A percentile compares a stretch with the other conserved stretches of the same genome.
phyloP scores from a whole-genome alignment of 2,329 filamentous ascomycete species.

The Corynespora cassiicola region DNA sequence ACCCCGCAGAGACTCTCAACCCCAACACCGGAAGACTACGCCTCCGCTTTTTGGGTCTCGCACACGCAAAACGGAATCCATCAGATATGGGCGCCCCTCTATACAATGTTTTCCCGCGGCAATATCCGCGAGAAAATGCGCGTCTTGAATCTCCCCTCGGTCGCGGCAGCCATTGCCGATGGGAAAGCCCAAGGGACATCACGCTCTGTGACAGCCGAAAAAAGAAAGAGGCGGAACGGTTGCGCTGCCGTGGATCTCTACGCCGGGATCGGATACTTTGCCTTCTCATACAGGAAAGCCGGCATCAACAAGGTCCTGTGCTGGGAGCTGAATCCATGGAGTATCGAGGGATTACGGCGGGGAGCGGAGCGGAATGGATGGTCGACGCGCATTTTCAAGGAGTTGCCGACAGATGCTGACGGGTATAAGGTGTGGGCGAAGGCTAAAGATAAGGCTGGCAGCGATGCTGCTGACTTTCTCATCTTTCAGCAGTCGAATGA shows the following conservation, averaged over 20 bases:
- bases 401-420: constrained; percentile 5
- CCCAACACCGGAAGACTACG: constrained; percentile 61
- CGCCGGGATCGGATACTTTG: constrained; percentile 93
- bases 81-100: constrained; percentile 86
- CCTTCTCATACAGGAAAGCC: constrained; percentile 78
- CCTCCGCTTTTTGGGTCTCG: constrained; percentile 76
- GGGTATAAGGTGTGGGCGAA: constrained; percentile 5
- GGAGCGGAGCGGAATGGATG: constrained; percentile 52
- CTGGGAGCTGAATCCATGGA: constrained; percentile 81
- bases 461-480: constrained; percentile 32
- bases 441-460: no score
- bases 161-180: constrained; percentile 35
- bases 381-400: constrained; percentile 21
- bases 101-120: constrained; percentile 93
- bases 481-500: constrained; percentile 52
- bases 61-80: constrained; percentile 76
- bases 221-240: constrained; percentile 13
- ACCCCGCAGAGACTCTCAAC: constrained; percentile 20
- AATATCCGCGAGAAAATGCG: constrained; percentile 90
- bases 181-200: constrained; percentile 27
- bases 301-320: constrained; percentile 75
- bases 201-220: no score
- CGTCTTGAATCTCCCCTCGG: constrained; percentile 60
- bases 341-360: constrained; percentile 51
- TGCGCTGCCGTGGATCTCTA: constrained; percentile 74